Conservation (phyloP, 225 moss, liverwort and hornwort genomes). For the Climacium dendroides region DNA sequence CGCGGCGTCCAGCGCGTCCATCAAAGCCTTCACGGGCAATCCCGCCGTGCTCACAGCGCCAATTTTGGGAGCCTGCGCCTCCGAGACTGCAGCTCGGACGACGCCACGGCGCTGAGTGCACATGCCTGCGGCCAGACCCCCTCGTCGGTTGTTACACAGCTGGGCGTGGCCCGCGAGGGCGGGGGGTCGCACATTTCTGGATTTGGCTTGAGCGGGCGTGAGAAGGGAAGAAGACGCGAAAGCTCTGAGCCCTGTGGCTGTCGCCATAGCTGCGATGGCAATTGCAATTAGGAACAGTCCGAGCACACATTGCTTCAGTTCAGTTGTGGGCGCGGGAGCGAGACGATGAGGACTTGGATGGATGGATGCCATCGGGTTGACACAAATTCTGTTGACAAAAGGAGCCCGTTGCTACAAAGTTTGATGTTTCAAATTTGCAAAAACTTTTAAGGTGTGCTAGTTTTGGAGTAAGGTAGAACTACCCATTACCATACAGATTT, state of each 20-base stretch:
- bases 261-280: constrained; percentile 4
- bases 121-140: not conserved
- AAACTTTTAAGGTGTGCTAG: rapidly evolving
- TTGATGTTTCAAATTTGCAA: not conserved
- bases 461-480: too few relatives aligned
- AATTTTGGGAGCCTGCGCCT: constrained; percentile 20
- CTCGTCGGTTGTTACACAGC: not conserved
- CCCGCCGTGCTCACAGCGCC: constrained; percentile 29
- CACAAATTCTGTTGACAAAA: not conserved
- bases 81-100: constrained; percentile 23
- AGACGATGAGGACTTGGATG: not conserved
- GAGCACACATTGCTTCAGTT: not conserved
- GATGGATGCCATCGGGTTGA: not conserved
- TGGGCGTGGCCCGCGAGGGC: not conserved
- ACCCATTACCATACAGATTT: too few relatives aligned
- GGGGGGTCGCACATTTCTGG: not conserved
- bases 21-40: constrained; percentile 40
- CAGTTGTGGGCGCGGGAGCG: too few relatives aligned
- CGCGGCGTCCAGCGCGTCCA: constrained; percentile 59
- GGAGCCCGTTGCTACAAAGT: rapidly evolving
- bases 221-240: not conserved
- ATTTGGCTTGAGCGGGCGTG: not conserved
- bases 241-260: not conserved
- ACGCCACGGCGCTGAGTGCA: not conserved
- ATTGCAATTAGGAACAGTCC: not conserved